Conservation (phyloP, 2,329 filamentous ascomycete species). For the Claviceps capensis region DNA sequence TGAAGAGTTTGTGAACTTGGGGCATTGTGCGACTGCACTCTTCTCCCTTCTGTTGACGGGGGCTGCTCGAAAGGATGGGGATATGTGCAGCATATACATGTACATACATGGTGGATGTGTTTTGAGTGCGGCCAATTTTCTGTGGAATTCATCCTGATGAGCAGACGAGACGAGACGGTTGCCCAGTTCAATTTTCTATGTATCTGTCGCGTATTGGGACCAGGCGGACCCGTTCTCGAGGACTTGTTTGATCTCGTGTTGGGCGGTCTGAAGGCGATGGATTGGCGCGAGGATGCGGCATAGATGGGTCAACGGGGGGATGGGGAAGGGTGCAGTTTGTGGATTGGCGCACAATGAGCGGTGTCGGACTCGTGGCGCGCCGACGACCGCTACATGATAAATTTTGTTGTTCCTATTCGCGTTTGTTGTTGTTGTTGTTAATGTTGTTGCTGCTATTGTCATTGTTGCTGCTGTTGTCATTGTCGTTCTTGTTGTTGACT, state of each 20-base stretch:
- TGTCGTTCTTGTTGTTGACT: conserved; percentile 22
- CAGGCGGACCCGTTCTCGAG: conserved; percentile 18
- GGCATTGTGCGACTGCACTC: not conserved
- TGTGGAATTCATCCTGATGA: conserved; percentile 1
- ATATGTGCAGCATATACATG: not conserved
- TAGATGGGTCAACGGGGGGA: conserved; percentile 7
- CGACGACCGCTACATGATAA: conserved; percentile 32
- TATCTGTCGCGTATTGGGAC: conserved; percentile 18
- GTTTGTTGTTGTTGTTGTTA: conserved; percentile 15
- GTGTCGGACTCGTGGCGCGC: conserved; percentile 22
- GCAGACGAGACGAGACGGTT: conserved; percentile 5
- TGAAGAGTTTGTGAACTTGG: not conserved
- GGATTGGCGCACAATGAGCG: conserved; percentile 9
- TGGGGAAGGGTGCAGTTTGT: conserved; percentile 7
- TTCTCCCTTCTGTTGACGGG: not conserved
- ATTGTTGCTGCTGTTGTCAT: conserved; percentile 22
- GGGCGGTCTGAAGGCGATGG: conserved; percentile 17
- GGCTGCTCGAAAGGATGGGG: conserved; percentile 6
- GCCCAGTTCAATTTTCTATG: conserved; percentile 15
- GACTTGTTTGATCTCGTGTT: conserved; percentile 13
- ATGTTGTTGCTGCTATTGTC: conserved; percentile 27
- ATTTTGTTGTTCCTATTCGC: conserved; percentile 29
- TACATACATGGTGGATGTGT: not conserved
- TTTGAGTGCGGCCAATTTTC: not conserved
- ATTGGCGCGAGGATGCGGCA: conserved; percentile 13